phyloP scores from a whole-genome alignment of 169 alveolate genomes.

The Babesia gibsoni region DNA sequence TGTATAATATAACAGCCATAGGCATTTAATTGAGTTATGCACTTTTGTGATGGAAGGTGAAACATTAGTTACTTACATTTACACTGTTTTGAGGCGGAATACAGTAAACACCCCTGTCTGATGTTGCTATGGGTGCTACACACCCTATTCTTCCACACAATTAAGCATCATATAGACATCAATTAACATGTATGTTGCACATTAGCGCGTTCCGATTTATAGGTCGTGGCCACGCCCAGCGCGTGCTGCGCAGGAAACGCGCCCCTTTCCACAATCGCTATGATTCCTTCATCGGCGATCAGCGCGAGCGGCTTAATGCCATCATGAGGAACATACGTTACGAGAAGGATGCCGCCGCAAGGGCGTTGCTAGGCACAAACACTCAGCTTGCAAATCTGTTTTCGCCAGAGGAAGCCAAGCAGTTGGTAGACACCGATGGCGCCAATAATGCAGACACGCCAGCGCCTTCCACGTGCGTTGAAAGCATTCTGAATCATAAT shows the following conservation, averaged over 20 bases:
- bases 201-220: background rate
- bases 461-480: background rate
- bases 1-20: too few species aligned
- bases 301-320: slow-evolving; percentile 42
- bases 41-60: too few species aligned
- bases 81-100: too few species aligned
- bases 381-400: slow-evolving; percentile 25
- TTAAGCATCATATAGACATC: too few species aligned
- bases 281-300: slow-evolving; percentile 41
- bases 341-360: slow-evolving; percentile 54
- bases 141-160: too few species aligned
- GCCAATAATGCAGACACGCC: background rate
- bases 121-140: too few species aligned
- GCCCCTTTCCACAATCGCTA: slow-evolving; percentile 37
- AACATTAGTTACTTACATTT: too few species aligned
- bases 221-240: slow-evolving; percentile 59
- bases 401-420: slow-evolving; percentile 18
- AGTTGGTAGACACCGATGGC: background rate
- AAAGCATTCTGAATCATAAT: background rate
- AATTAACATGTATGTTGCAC: slow-evolving; percentile 1
- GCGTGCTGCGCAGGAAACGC: slow-evolving; percentile 38
- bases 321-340: slow-evolving; percentile 26
- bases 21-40: too few species aligned
- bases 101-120: too few species aligned
- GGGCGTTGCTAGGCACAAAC: slow-evolving; percentile 32